Evolutionary conservation across 306 rosid species (phyloP).

Genomic region (Neltuma alba): DNA sequence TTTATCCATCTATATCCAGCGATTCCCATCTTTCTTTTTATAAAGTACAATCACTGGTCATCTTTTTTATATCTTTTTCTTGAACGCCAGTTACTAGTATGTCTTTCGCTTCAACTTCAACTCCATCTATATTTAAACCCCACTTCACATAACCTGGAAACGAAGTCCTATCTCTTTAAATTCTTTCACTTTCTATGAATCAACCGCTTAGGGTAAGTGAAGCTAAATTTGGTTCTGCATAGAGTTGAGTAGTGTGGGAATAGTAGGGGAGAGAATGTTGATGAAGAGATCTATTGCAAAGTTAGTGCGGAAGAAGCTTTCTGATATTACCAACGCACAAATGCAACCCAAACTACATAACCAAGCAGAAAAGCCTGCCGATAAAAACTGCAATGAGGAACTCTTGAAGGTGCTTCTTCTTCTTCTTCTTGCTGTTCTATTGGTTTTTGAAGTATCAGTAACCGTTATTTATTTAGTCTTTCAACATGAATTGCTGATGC

Average conservation of each 20-base stretch:
- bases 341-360: slow-evolving; percentile 11
- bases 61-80: slow-evolving; percentile 14
- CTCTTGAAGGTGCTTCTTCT: slow-evolving; percentile 57
- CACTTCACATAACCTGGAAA: background rate
- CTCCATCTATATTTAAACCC: background rate
- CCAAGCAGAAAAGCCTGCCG: slow-evolving; percentile 36
- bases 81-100: background rate
- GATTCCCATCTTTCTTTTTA: slow-evolving; percentile 18
- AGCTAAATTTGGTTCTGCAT: slow-evolving; percentile 18
- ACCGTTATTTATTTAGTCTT: background rate
- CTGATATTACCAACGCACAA: slow-evolving; percentile 74
- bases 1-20: background rate
- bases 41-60: background rate
- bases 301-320: slow-evolving; percentile 67
- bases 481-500: slow-evolving; percentile 35
- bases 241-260: slow-evolving; percentile 4
- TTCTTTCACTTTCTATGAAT: slow-evolving; percentile 7
- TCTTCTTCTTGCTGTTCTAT: background rate
- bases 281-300: slow-evolving; percentile 62
- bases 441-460: background rate
- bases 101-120: background rate
- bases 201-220: background rate
- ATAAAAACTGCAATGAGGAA: slow-evolving; percentile 55
- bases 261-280: slow-evolving; percentile 52
- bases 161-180: background rate